phyloP scores from a whole-genome alignment of 1,284 basidiomycete genomes.

The Leccinum pallidistipes region DNA sequence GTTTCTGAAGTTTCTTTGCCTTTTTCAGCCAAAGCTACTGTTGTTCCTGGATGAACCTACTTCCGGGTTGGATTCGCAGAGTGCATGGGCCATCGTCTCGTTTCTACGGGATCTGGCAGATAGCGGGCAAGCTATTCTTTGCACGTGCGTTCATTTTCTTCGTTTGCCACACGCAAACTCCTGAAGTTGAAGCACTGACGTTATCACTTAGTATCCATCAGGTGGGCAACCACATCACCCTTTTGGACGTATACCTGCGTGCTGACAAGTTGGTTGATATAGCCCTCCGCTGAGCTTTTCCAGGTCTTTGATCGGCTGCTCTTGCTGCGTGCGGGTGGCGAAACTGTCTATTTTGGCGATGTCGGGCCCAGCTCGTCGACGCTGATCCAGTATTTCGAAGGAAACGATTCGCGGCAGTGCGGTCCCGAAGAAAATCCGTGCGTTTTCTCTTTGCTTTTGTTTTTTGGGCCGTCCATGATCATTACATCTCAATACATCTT shows the following conservation, averaged over 20 bases:
- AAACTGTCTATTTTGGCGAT: constrained; percentile 79
- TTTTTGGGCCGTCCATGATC: background rate
- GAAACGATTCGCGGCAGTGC: constrained; percentile 53
- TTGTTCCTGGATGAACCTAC: constrained; percentile 86
- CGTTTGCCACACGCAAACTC: constrained; percentile 2
- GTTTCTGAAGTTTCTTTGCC: constrained; percentile 22
- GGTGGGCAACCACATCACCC: constrained; percentile 8
- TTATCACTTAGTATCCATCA: constrained; percentile 20
- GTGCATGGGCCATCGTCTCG: constrained; percentile 82
- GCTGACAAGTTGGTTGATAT: constrained; percentile 35
- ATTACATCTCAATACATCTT: background rate
- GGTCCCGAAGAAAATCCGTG: constrained; percentile 44
- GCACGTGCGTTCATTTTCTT: constrained; percentile 57
- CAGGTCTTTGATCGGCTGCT: constrained; percentile 65
- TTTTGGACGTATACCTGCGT: background rate
- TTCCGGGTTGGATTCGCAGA: constrained; percentile 86
- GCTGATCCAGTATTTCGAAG: constrained; percentile 71
- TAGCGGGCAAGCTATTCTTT: constrained; percentile 73
- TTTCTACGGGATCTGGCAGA: constrained; percentile 82
- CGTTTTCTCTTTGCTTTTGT: constrained; percentile 2
- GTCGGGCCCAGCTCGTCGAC: constrained; percentile 57
- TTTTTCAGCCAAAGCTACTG: constrained; percentile 60
- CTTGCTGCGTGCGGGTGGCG: constrained; percentile 65
- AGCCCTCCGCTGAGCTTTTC: constrained; percentile 73
- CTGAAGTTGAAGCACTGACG: constrained; percentile 1